Conservation (phyloP, 2,329 filamentous ascomycete species). For the Fusarium nurragi region DNA sequence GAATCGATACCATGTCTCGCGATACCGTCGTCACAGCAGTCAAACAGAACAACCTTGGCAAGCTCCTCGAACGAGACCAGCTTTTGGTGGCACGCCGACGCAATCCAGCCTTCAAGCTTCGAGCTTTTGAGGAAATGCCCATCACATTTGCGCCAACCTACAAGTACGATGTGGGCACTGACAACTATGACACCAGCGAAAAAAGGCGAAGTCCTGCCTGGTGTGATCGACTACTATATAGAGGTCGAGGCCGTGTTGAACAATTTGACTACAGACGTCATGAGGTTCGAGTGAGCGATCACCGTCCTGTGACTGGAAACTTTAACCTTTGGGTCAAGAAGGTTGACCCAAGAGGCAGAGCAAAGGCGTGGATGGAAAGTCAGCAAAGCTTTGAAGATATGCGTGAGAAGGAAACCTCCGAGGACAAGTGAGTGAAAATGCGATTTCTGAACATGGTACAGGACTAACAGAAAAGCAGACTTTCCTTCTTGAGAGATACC, state of each 20-base stretch:
- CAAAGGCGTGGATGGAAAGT: conserved; percentile 74
- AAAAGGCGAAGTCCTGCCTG: conserved; percentile 94
- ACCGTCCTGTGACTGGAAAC: conserved; percentile 86
- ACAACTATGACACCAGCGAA: conserved; percentile 92
- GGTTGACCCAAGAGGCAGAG: conserved; percentile 73
- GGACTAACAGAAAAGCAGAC: conserved; percentile 50
- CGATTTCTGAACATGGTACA: too few relatives aligned
- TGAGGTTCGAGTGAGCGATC: conserved; percentile 90
- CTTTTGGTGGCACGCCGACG: conserved; percentile 87
- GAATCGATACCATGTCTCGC: conserved; percentile 95
- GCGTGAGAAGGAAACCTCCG: conserved; percentile 71
- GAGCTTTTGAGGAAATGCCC: conserved; percentile 88
- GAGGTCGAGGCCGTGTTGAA: conserved; percentile 81
- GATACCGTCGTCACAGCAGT: conserved; percentile 91
- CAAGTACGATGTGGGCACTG: conserved; percentile 97
- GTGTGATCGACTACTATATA: conserved; percentile 94
- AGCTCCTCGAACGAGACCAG: conserved; percentile 93
- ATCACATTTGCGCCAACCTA: conserved; percentile 97
- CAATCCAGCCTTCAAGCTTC: conserved; percentile 88
- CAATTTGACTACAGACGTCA: conserved; percentile 89
- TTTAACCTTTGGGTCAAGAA: conserved; percentile 89
- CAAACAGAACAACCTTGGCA: conserved; percentile 79
- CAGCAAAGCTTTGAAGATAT: conserved; percentile 79
- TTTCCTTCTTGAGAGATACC: conserved; percentile 60
- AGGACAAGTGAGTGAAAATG: conserved; percentile 75